Conservation (phyloP, 225 moss, liverwort and hornwort species). For the Physcomitrellopsis africana region DNA sequence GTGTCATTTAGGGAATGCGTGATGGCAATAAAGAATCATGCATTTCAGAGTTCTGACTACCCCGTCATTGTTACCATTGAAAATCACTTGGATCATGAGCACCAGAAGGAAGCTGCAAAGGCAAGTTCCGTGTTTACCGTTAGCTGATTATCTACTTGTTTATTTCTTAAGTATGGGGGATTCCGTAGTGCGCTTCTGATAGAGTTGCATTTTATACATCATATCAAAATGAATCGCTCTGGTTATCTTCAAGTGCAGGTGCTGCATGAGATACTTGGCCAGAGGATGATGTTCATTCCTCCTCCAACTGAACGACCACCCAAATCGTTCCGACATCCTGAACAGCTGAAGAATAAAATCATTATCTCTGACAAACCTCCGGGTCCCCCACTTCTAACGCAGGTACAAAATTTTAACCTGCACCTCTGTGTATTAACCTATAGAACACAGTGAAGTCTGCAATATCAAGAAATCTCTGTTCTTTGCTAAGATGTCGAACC, state of each 20-base stretch:
- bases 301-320: conserved; percentile 57
- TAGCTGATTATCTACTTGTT: neutral
- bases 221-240: neutral
- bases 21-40: conserved; percentile 64
- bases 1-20: conserved; percentile 79
- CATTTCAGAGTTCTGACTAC: conserved; percentile 69
- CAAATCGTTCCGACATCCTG: conserved; percentile 67
- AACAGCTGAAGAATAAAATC: conserved; percentile 64
- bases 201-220: neutral
- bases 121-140: conserved; percentile 34
- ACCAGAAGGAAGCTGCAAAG: conserved; percentile 78
- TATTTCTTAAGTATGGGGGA: neutral
- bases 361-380: conserved; percentile 88
- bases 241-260: conserved; percentile 49
- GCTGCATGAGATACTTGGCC: conserved; percentile 50
- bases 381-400: conserved; percentile 45
- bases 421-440: neutral
- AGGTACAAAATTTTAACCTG: conserved; percentile 49
- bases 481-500: neutral
- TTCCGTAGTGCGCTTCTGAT: neutral
- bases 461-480: neutral
- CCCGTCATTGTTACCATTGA: conserved; percentile 96
- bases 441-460: neutral
- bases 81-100: conserved; percentile 64
- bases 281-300: conserved; percentile 60